Conservation (phyloP, 208 protist species). For the Strigomonas culicis region DNA sequence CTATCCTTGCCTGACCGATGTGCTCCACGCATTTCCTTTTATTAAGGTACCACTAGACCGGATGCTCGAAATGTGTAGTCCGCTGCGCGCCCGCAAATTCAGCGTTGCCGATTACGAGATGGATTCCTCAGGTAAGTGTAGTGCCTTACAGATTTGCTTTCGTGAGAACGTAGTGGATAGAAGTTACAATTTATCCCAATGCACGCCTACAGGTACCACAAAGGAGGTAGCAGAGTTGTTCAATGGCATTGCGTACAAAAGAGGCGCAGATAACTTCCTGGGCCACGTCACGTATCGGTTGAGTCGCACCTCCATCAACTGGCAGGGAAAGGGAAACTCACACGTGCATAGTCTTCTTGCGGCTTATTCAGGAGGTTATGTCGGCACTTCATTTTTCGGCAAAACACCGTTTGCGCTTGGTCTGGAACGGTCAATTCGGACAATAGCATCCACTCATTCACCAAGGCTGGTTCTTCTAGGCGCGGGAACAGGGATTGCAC, state of each 20-base stretch:
- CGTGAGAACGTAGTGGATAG: constrained; percentile 25
- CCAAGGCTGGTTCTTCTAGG: constrained; percentile 52
- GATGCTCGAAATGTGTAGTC: constrained; percentile 70
- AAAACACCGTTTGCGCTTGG: constrained; percentile 46
- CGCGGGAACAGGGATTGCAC: constrained; percentile 77
- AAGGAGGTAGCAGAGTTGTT: constrained; percentile 21
- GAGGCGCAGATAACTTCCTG: constrained; percentile 15
- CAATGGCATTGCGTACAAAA: constrained; percentile 16
- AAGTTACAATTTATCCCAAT: constrained; percentile 2
- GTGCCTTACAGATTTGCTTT: constrained; percentile 30
- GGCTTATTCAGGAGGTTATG: constrained; percentile 23
- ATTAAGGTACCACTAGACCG: constrained; percentile 69
- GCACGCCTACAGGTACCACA: constrained; percentile 4
- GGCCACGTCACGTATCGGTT: constrained; percentile 34
- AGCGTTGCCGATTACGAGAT: constrained; percentile 40
- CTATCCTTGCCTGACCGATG: constrained; percentile 68
- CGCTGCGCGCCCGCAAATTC: constrained; percentile 69
- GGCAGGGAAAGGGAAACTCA: neutral
- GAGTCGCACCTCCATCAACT: constrained; percentile 14
- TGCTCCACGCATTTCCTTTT: constrained; percentile 70
- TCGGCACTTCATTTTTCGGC: constrained; percentile 56
- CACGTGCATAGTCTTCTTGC: neutral
- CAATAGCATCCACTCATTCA: neutral
- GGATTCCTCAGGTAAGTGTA: neutral
- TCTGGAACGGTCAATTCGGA: constrained; percentile 16